Evolutionary conservation across 768 basidiomycete genomes (phyloP).

Genomic region (Amanita jacksonii): DNA sequence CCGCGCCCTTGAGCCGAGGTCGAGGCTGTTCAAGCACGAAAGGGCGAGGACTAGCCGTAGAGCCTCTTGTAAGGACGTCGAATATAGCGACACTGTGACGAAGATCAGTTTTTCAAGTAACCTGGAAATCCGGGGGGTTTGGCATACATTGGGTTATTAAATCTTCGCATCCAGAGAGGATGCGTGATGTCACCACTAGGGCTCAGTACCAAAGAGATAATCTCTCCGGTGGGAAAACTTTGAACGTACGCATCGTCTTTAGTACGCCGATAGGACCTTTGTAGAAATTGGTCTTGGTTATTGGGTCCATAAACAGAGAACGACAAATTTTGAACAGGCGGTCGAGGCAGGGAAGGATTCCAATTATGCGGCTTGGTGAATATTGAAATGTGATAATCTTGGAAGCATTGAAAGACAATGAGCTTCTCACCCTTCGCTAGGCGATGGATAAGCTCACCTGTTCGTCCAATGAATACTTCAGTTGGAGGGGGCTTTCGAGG

Average conservation of each 20-base stretch:
- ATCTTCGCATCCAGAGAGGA: conserved; percentile 50
- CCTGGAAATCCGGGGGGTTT: not conserved
- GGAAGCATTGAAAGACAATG: not conserved
- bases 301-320: conserved; percentile 94
- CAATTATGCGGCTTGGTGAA: conserved; percentile 41
- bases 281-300: conserved; percentile 68
- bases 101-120: conserved; percentile 6
- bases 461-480: conserved; percentile 42
- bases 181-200: conserved; percentile 20
- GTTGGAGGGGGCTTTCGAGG: conserved; percentile 28
- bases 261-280: conserved; percentile 64
- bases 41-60: conserved; percentile 29
- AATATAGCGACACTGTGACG: conserved; percentile 67
- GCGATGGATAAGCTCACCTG: conserved; percentile 25
- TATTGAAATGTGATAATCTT: conserved; percentile 88
- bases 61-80: conserved; percentile 47
- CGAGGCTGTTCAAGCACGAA: conserved; percentile 86
- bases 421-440: not conserved
- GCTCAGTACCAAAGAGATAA: conserved; percentile 60
- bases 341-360: conserved; percentile 16
- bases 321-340: conserved; percentile 68
- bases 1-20: conserved; percentile 62
- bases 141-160: conserved; percentile 61
- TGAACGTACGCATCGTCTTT: conserved; percentile 79
- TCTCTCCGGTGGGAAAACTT: conserved; percentile 66